A percentile compares a stretch with the other conserved stretches of the same genome.
These are phyloP conservation scores for Monilinia fructigena DNA, from an alignment of 2,329 filamentous ascomycete species.

Conservation along the genomic window DNA sequence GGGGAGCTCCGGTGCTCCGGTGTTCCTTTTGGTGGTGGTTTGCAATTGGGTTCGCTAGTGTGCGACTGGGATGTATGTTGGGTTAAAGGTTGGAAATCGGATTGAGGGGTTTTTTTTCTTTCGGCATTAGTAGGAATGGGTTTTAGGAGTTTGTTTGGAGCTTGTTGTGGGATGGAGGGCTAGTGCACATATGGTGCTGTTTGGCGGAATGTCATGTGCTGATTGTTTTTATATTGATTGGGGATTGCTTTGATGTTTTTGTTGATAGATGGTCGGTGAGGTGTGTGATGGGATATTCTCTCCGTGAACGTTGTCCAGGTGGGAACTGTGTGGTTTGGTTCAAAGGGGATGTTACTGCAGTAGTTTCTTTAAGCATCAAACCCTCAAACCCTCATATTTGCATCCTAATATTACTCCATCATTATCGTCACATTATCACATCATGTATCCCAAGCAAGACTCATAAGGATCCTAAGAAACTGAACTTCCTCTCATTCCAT, in stretches of 20 bases:
- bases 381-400: background rate
- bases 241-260: background rate
- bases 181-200: no score
- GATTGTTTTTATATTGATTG: no score
- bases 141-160: no score
- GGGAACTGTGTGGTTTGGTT: background rate
- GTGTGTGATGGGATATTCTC: background rate
- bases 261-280: background rate
- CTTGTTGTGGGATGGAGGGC: no score
- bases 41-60: background rate
- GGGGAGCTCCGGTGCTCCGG: background rate
- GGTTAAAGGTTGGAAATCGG: no score
- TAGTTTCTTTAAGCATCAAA: background rate
- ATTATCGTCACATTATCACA: no score
- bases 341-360: background rate
- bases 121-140: no score
- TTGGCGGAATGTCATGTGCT: no score
- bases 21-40: background rate
- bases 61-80: background rate
- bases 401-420: background rate
- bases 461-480: no score
- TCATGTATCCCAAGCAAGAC: no score
- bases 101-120: no score
- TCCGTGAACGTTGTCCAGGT: background rate
- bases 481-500: no score